These are phyloP conservation scores for Chlamydomonas incerta DNA, from an alignment of 139 green algal genomes.

Conservation along the genomic window DNA sequence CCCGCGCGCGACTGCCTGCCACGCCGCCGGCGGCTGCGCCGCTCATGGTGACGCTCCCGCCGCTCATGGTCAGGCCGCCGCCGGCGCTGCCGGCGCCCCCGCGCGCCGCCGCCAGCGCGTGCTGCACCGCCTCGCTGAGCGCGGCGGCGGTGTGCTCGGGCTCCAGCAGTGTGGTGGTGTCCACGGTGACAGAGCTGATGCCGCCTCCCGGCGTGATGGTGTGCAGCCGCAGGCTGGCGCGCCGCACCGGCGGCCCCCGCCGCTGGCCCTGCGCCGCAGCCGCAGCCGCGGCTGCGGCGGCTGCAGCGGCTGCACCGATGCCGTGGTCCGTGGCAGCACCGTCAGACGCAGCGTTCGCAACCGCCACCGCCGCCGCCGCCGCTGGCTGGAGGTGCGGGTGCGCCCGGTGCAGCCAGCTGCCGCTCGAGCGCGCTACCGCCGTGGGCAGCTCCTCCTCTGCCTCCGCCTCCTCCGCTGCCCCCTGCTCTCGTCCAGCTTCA, in stretches of 20 bases:
- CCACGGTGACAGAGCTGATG: conserved; percentile 18
- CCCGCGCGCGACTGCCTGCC: not conserved
- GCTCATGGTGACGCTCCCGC: not conserved
- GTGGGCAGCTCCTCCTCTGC: too few species aligned
- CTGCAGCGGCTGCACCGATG: not conserved
- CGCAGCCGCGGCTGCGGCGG: not conserved
- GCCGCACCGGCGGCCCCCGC: not conserved
- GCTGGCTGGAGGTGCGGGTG: not conserved
- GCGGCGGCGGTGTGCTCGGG: conserved; percentile 14
- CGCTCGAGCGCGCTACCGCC: not conserved
- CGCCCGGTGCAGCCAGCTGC: not conserved
- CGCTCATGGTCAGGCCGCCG: not conserved
- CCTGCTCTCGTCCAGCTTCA: too few species aligned
- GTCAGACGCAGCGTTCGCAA: not conserved
- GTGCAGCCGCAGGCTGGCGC: conserved; percentile 20
- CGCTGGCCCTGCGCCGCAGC: not conserved
- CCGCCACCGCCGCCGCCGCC: not conserved
- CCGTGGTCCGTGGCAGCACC: not conserved
- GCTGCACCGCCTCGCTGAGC: conserved; percentile 18
- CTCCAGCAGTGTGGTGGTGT: not conserved
- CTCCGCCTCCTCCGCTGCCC: too few species aligned
- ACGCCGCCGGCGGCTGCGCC: not conserved
- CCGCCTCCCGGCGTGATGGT: not conserved
- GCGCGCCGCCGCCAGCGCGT: conserved; percentile 26
- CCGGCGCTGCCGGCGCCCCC: not conserved